Conservation (phyloP, 2,329 filamentous ascomycete species). For the Colletotrichum lupini region DNA sequence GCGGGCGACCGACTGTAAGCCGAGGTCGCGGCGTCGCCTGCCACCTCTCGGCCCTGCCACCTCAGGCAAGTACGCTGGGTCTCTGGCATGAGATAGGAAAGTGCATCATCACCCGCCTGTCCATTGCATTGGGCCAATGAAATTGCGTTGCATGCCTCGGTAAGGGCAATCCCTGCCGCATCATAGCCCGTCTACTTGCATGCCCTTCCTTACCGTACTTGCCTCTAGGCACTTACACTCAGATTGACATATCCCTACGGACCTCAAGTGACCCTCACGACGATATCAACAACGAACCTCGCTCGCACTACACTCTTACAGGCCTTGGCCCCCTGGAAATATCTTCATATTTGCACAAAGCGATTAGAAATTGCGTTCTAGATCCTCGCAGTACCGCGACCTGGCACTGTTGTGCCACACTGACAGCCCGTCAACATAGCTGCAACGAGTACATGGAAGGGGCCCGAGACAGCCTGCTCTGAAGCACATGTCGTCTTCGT, state of each 20-base stretch:
- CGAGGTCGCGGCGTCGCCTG: constrained; percentile 26
- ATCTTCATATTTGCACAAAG: neutral
- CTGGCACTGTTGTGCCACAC: neutral
- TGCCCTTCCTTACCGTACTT: neutral
- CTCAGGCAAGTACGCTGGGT: constrained; percentile 8
- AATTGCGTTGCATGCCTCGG: constrained; percentile 24
- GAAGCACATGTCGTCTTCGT: neutral
- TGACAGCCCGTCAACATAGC: neutral
- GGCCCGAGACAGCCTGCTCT: neutral
- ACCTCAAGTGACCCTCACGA: neutral
- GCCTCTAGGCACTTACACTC: neutral
- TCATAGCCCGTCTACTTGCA: neutral
- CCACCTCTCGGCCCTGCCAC: neutral
- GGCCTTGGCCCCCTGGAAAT: neutral
- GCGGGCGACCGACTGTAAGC: constrained; percentile 9
- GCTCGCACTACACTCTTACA: neutral
- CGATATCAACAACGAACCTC: neutral
- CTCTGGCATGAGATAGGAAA: constrained; percentile 24
- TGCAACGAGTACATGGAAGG: neutral
- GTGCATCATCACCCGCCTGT: neutral
- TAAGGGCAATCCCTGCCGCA: constrained; percentile 13
- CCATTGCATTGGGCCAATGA: constrained; percentile 29
- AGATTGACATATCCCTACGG: neutral
- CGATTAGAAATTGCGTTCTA: neutral
- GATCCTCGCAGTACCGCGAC: neutral